These are phyloP conservation scores for Diatrype stigma DNA, from an alignment of 2,329 filamentous ascomycete genomes.

Conservation along the genomic window DNA sequence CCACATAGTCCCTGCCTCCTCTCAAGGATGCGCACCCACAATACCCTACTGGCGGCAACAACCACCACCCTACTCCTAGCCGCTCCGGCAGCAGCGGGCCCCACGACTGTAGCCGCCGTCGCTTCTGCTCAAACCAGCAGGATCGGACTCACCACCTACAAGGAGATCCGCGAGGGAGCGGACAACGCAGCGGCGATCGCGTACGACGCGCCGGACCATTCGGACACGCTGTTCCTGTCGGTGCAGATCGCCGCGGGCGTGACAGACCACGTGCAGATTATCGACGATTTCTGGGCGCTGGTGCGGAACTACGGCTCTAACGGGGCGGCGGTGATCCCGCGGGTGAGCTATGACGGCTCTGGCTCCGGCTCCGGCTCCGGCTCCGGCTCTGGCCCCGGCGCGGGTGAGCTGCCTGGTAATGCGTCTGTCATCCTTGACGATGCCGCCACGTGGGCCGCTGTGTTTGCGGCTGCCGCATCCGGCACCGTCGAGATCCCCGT, in stretches of 20 bases:
- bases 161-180: conserved; percentile 8
- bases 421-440: conserved; percentile 6
- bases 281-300: conserved; percentile 11
- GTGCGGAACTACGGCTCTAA: conserved; percentile 8
- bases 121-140: too few species aligned
- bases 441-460: conserved; percentile 4
- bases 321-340: conserved; percentile 7
- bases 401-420: conserved; percentile 8
- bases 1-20: too few species aligned
- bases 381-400: conserved; percentile 4
- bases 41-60: too few species aligned
- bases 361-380: too few species aligned
- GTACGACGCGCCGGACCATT: conserved; percentile 6
- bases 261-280: conserved; percentile 6
- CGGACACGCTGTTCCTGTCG: conserved; percentile 12
- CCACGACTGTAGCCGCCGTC: neutral
- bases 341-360: conserved; percentile 10
- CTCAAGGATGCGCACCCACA: too few species aligned
- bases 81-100: neutral
- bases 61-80: neutral
- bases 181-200: conserved; percentile 8
- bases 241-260: conserved; percentile 12
- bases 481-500: conserved; percentile 9
- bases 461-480: conserved; percentile 7
- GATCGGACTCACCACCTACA: conserved; percentile 12